Conservation (phyloP, 352 stramenopile genomes). For the Phytophthora idaei region DNA sequence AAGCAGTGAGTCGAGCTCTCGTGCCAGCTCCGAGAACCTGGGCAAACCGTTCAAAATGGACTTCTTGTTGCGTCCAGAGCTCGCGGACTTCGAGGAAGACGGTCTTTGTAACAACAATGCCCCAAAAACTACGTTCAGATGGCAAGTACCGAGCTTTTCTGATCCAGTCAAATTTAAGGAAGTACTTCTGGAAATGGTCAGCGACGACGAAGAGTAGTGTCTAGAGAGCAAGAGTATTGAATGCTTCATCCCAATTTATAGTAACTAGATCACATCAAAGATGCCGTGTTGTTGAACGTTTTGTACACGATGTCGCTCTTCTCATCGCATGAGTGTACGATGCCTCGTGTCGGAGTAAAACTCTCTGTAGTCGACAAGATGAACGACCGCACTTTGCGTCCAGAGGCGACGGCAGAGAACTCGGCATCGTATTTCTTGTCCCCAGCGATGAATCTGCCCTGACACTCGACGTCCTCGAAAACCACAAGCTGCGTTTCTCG, state of each 20-base stretch:
- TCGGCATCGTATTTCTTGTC: neutral
- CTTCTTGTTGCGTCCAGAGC: conserved; percentile 42
- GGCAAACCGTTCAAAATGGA: conserved; percentile 10
- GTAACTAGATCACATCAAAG: conserved; percentile 1
- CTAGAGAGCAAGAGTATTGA: neutral
- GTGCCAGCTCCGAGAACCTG: neutral
- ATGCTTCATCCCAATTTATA: neutral
- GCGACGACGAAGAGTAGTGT: conserved; percentile 35
- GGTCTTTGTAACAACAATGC: conserved; percentile 34
- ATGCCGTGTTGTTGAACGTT: conserved; percentile 16
- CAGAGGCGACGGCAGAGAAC: conserved; percentile 16
- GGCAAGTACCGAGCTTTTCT: conserved; percentile 33
- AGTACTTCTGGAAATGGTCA: conserved; percentile 36
- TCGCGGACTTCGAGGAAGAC: conserved; percentile 71
- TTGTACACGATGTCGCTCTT: conserved; percentile 31
- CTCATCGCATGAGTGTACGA: conserved; percentile 26
- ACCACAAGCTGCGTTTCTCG: conserved; percentile 19
- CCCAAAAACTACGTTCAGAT: conserved; percentile 20
- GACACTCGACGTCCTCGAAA: conserved; percentile 29
- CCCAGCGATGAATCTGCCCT: conserved; percentile 14
- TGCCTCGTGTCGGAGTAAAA: conserved; percentile 1
- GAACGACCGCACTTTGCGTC: conserved; percentile 27
- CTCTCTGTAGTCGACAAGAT: conserved; percentile 24
- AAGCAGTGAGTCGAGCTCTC: neutral
- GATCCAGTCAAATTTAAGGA: conserved; percentile 18